These are phyloP conservation scores for Leishmania gerbilli DNA, from an alignment of 208 protist genomes.

Conservation along the genomic window DNA sequence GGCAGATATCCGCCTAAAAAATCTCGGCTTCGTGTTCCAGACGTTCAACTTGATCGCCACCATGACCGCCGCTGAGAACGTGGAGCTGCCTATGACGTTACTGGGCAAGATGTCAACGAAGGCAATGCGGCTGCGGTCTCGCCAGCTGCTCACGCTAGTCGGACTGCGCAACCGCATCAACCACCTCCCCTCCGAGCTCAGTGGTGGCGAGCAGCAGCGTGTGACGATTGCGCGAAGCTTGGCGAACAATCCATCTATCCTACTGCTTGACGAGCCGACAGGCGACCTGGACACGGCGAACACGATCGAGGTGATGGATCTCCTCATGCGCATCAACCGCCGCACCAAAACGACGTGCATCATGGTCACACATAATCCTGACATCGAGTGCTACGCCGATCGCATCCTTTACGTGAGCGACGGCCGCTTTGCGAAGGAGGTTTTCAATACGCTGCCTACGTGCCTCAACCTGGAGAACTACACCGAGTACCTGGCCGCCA, in stretches of 20 bases:
- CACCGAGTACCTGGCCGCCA: conserved; percentile 65
- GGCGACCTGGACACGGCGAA: conserved; percentile 96
- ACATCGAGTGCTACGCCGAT: conserved; percentile 98
- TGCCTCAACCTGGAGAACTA: conserved; percentile 82
- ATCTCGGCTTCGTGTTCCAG: conserved; percentile 97
- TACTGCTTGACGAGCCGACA: conserved; percentile 97
- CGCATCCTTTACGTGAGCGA: conserved; percentile 95
- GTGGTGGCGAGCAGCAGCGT: conserved; percentile 97
- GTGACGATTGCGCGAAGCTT: conserved; percentile 93
- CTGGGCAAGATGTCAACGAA: conserved; percentile 79
- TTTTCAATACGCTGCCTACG: conserved; percentile 83
- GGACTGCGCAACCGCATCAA: conserved; percentile 95
- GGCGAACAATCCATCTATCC: conserved; percentile 94
- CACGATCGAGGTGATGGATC: conserved; percentile 97
- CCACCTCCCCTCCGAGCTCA: conserved; percentile 96
- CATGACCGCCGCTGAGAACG: conserved; percentile 97
- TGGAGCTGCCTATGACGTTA: conserved; percentile 97
- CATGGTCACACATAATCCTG: conserved; percentile 98
- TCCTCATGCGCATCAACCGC: conserved; percentile 96
- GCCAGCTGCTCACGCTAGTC: conserved; percentile 91
- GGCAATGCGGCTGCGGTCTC: conserved; percentile 84
- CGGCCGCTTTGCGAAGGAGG: conserved; percentile 91
- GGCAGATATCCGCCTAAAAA: conserved; percentile 90
- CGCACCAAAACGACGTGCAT: conserved; percentile 93
- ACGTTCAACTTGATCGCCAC: conserved; percentile 98